Percentiles rank a stretch among this genome's conserved stretches.
phyloP scores from a whole-genome alignment of 2,329 filamentous ascomycete species.

The Alternaria burnsii region DNA sequence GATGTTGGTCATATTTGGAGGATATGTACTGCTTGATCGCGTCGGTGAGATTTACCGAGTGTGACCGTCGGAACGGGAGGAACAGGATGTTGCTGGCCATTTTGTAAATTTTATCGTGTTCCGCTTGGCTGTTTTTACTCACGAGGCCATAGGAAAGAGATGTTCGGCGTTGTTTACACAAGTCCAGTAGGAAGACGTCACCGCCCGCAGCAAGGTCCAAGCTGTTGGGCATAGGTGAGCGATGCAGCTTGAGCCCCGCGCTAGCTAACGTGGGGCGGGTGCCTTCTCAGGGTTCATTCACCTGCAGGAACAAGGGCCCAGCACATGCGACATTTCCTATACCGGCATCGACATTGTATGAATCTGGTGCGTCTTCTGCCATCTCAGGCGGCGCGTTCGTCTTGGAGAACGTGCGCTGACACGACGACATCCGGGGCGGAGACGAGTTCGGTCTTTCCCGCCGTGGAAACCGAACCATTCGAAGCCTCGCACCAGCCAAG shows the following conservation, averaged over 20 bases:
- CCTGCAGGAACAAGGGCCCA: conserved; percentile 16
- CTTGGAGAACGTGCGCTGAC: not conserved
- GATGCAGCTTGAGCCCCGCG: conserved; percentile 16
- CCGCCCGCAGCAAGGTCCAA: conserved; percentile 15
- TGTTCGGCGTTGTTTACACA: conserved; percentile 26
- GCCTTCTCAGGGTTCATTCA: conserved; percentile 11
- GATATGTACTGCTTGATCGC: conserved; percentile 96
- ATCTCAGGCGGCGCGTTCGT: not conserved
- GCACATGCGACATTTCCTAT: conserved; percentile 1
- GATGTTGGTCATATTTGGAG: conserved; percentile 97
- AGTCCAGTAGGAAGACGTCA: conserved; percentile 36
- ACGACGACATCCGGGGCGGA: not conserved
- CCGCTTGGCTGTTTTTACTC: conserved; percentile 10
- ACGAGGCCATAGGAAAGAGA: conserved; percentile 38
- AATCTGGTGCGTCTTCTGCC: not conserved
- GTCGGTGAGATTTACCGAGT: conserved; percentile 77
- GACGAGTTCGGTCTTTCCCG: not conserved
- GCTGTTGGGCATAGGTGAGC: conserved; percentile 21
- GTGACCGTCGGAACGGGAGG: conserved; percentile 87
- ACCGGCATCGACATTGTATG: not conserved
- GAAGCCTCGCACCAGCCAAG: not conserved
- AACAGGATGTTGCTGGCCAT: conserved; percentile 69
- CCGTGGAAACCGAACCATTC: no score
- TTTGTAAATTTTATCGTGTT: not conserved
- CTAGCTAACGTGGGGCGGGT: conserved; percentile 17